These are phyloP conservation scores for Lasiosphaeria ovina DNA, from an alignment of 495 filamentous ascomycete species.

Conservation along the genomic window DNA sequence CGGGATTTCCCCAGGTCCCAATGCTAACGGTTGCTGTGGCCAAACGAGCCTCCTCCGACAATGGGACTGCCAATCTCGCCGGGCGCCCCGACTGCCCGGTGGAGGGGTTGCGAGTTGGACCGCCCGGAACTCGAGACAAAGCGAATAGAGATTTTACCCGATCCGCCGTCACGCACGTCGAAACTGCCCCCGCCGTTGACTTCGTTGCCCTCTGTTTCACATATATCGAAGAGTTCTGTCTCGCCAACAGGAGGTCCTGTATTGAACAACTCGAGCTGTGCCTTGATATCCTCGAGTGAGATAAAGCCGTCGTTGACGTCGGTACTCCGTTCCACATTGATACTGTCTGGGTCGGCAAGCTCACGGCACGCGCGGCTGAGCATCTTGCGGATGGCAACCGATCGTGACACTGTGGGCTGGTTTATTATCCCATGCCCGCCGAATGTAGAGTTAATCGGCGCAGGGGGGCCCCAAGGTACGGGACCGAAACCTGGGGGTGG, in stretches of 20 bases:
- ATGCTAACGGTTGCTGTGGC: conserved; percentile 14
- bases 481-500: conserved; percentile 28
- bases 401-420: conserved; percentile 32
- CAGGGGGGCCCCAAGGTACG: conserved; percentile 29
- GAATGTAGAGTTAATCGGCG: conserved; percentile 27
- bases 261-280: conserved; percentile 61
- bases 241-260: conserved; percentile 60
- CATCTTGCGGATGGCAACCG: conserved; percentile 47
- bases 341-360: conserved; percentile 35
- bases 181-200: conserved; percentile 90
- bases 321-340: conserved; percentile 28
- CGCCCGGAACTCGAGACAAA: conserved; percentile 54
- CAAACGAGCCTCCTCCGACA: conserved; percentile 10
- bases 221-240: conserved; percentile 80
- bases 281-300: conserved; percentile 61
- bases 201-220: conserved; percentile 82
- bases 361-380: conserved; percentile 51
- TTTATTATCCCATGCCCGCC: conserved; percentile 32
- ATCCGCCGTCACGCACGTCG: conserved; percentile 52
- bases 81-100: conserved; percentile 47
- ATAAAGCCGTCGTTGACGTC: conserved; percentile 57
- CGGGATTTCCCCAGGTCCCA: not conserved
- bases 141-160: conserved; percentile 53
- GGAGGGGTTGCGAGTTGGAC: conserved; percentile 21
- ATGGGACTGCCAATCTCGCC: conserved; percentile 52